phyloP scores from a whole-genome alignment of 2,329 filamentous ascomycete genomes.

The Trichoderma breve region DNA sequence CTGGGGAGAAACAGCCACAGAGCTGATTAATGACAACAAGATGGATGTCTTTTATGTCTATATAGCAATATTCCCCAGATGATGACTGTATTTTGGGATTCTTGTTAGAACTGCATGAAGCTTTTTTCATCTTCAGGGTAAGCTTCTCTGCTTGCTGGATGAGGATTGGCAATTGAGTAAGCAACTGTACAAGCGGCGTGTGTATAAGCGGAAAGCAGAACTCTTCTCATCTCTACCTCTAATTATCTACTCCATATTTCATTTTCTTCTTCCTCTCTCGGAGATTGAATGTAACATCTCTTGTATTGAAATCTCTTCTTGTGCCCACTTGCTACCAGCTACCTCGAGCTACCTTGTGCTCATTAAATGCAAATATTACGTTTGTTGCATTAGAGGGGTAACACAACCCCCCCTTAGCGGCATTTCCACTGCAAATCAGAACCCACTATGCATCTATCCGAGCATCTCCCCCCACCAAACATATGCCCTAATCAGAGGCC shows the following conservation, averaged over 20 bases:
- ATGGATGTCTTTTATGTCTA: background rate
- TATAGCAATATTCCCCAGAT: background rate
- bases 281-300: background rate
- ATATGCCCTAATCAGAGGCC: slow-evolving; percentile 13
- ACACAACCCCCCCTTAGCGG: background rate
- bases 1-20: background rate
- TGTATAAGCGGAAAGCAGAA: background rate
- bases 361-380: background rate
- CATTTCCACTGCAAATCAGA: background rate
- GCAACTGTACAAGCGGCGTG: background rate
- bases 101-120: background rate
- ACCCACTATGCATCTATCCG: background rate
- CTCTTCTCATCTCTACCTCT: background rate
- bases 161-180: background rate
- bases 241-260: background rate
- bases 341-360: background rate
- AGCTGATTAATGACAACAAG: background rate
- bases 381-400: background rate
- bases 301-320: background rate
- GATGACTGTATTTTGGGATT: background rate
- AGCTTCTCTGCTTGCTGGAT: background rate
- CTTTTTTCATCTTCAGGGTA: background rate
- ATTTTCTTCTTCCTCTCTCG: background rate
- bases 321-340: background rate
- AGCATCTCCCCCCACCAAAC: background rate